Evolutionary conservation across 169 alveolate species (phyloP).

Genomic region (Ophryocystis elektroscirrha): DNA sequence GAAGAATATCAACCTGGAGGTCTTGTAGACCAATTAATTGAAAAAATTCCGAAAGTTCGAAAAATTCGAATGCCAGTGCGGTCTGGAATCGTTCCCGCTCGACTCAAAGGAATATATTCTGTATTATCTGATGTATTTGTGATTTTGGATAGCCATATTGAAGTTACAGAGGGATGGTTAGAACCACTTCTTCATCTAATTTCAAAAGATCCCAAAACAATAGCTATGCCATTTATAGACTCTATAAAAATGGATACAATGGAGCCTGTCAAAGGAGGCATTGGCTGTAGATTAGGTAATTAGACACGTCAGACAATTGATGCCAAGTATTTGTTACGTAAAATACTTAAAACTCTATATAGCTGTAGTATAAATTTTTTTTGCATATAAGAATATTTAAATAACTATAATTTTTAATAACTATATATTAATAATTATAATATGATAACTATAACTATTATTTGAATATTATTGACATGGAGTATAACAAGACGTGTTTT

Average conservation of each 20-base stretch:
- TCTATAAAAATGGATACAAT: constrained; percentile 31
- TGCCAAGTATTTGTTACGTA: background rate
- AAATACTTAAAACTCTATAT: background rate
- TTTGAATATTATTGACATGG: too few species aligned
- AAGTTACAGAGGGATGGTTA: constrained; percentile 31
- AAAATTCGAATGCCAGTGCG: constrained; percentile 21
- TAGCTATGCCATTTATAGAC: constrained; percentile 39
- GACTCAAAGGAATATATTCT: constrained; percentile 29
- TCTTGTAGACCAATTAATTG: constrained; percentile 12
- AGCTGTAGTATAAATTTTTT: too few species aligned
- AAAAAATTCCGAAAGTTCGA: constrained; percentile 20
- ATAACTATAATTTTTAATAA: too few species aligned
- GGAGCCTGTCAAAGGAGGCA: constrained; percentile 27
- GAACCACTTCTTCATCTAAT: constrained; percentile 29
- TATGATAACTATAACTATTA: too few species aligned
- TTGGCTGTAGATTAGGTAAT: constrained; percentile 34
- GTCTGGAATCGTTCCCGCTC: constrained; percentile 37
- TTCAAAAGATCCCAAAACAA: constrained; percentile 16
- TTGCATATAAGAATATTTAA: too few species aligned
- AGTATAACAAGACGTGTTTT: too few species aligned
- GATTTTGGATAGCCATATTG: constrained; percentile 35
- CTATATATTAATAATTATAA: too few species aligned
- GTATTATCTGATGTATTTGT: constrained; percentile 22
- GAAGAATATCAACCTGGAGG: constrained; percentile 12
- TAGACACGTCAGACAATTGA: background rate